A percentile compares a stretch with the other conserved stretches of the same genome.
Evolutionary conservation across 768 basidiomycete species (phyloP).

Genomic region (Podaxis sp.): DNA sequence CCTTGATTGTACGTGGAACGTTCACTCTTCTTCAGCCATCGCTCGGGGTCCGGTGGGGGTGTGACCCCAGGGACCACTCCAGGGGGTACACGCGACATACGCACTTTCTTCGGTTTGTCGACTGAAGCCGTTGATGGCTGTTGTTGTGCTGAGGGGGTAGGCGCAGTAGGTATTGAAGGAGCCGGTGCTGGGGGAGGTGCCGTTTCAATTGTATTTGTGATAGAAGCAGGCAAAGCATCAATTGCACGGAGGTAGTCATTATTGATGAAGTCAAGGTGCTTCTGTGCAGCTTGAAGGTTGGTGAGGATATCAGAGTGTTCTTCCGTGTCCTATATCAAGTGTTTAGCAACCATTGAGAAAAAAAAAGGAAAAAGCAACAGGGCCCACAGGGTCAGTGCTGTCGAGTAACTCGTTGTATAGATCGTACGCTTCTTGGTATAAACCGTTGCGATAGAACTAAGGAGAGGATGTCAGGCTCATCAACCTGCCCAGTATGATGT

Average conservation of each 20-base stretch:
- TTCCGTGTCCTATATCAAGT: constrained; percentile 61
- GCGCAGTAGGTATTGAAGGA: constrained; percentile 27
- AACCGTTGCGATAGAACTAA: constrained; percentile 77
- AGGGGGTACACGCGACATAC: constrained; percentile 66
- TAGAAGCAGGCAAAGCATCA: constrained; percentile 52
- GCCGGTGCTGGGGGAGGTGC: constrained; percentile 51
- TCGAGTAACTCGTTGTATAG: constrained; percentile 82
- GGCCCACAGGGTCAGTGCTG: constrained; percentile 70
- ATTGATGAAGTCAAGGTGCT: constrained; percentile 82
- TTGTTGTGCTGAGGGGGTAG: constrained; percentile 28
- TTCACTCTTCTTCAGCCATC: constrained; percentile 88
- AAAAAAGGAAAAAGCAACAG: neutral
- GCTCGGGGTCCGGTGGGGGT: constrained; percentile 80
- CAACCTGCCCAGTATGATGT: neutral
- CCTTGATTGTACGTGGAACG: constrained; percentile 56
- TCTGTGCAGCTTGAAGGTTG: constrained; percentile 79
- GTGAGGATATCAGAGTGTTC: constrained; percentile 86
- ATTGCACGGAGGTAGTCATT: constrained; percentile 64
- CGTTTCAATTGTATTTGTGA: constrained; percentile 56
- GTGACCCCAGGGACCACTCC: constrained; percentile 80
- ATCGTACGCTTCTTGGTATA: constrained; percentile 70
- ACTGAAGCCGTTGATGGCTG: constrained; percentile 32
- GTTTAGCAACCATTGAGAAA: neutral
- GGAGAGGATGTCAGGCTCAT: neutral
- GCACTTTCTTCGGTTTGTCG: constrained; percentile 41